A percentile compares a stretch with the other conserved stretches of the same genome.
These are phyloP conservation scores for Microbotryum violaceum DNA, from an alignment of 1,284 basidiomycete species.

Conservation along the genomic window DNA sequence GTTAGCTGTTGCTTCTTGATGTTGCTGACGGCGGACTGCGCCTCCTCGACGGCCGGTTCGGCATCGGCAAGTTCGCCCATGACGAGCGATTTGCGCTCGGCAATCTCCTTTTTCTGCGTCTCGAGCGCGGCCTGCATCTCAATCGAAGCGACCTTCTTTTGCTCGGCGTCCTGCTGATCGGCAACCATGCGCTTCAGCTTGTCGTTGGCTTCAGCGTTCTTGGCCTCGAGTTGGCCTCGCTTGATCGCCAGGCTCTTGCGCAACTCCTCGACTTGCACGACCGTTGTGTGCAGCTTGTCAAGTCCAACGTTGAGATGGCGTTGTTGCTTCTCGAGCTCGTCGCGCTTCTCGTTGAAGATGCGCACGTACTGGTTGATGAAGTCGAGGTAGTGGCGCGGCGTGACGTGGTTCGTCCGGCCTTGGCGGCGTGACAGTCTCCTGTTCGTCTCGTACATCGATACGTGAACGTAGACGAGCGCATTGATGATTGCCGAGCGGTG, in stretches of 20 bases:
- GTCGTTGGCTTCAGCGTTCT: constrained; percentile 90
- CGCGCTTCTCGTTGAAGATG: constrained; percentile 96
- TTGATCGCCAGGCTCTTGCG: constrained; percentile 93
- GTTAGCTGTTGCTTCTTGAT: constrained; percentile 96
- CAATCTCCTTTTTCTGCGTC: constrained; percentile 82
- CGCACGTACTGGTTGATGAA: constrained; percentile 97
- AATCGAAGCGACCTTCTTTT: constrained; percentile 93
- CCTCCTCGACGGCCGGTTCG: constrained; percentile 92
- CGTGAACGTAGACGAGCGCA: constrained; percentile 85
- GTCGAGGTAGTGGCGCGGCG: constrained; percentile 94
- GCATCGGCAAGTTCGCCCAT: constrained; percentile 95
- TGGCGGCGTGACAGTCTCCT: constrained; percentile 80
- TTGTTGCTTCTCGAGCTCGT: constrained; percentile 96
- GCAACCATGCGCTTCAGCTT: constrained; percentile 97
- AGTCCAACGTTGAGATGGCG: constrained; percentile 96
- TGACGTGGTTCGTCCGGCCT: constrained; percentile 93
- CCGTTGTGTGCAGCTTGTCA: constrained; percentile 92
- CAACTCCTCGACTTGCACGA: constrained; percentile 90
- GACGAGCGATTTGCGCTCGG: constrained; percentile 77
- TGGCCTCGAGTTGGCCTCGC: constrained; percentile 82
- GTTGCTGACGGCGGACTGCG: constrained; percentile 88
- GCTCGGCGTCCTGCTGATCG: constrained; percentile 96
- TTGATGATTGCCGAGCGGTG: constrained; percentile 87
- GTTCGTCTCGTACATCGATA: constrained; percentile 82
- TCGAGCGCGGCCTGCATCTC: constrained; percentile 89